These are phyloP conservation scores for Astrephomene gubernaculifera DNA, from an alignment of 139 green algal species.

Conservation along the genomic window DNA sequence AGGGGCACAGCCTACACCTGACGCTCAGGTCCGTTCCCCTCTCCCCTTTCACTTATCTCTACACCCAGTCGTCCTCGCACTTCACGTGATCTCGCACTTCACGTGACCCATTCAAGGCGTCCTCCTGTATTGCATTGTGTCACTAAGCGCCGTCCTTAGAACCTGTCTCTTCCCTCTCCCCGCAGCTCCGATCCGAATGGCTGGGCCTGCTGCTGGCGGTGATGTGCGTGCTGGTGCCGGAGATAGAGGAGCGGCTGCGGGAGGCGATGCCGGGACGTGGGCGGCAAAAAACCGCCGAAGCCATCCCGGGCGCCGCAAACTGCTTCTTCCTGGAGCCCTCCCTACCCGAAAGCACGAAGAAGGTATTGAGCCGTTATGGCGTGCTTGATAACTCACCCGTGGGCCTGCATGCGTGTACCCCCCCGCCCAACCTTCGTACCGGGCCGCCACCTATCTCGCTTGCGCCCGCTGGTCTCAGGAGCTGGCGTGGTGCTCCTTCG, in stretches of 20 bases:
- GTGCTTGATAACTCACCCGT: too few relatives aligned
- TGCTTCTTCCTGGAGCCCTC: conserved; percentile 63
- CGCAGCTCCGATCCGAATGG: conserved; percentile 68
- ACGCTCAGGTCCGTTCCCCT: conserved; percentile 60
- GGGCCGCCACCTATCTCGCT: background rate
- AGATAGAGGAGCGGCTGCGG: conserved; percentile 79
- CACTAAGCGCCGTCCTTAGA: background rate
- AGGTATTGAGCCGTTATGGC: too few relatives aligned
- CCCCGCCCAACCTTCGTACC: background rate
- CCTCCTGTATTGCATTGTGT: background rate
- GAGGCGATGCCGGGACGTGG: conserved; percentile 73
- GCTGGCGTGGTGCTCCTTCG: conserved; percentile 86
- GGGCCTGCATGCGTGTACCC: background rate
- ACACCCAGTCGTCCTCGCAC: too few relatives aligned
- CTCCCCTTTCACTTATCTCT: background rate
- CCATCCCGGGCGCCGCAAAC: conserved; percentile 63
- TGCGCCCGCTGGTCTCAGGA: conserved; percentile 63
- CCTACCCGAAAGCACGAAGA: conserved; percentile 50
- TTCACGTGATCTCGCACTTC: too few relatives aligned
- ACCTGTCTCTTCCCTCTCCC: background rate
- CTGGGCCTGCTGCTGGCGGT: conserved; percentile 73
- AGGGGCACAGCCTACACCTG: conserved; percentile 48
- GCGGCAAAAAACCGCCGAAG: conserved; percentile 52
- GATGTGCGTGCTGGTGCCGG: conserved; percentile 70
- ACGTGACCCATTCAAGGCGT: too few relatives aligned